These are phyloP conservation scores for Cladophialophora carrionii DNA, from an alignment of 2,329 filamentous ascomycete species.

Conservation along the genomic window DNA sequence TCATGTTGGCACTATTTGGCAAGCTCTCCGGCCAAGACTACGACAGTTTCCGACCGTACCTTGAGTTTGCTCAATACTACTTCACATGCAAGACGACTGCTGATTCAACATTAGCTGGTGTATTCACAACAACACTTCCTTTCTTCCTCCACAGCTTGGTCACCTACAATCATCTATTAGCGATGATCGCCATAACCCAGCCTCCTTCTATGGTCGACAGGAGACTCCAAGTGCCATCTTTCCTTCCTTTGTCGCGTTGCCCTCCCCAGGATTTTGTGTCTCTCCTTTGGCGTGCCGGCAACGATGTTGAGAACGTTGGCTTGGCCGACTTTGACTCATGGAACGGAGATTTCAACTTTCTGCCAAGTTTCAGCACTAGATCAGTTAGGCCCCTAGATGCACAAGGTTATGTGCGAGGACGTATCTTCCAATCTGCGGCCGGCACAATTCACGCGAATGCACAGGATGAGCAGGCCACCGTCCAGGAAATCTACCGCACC, in stretches of 20 bases:
- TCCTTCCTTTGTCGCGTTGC: neutral
- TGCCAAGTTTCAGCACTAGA: constrained; percentile 13
- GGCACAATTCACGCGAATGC: neutral
- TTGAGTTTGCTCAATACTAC: constrained; percentile 9
- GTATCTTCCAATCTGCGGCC: neutral
- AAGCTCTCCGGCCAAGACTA: constrained; percentile 10
- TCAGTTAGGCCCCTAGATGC: neutral
- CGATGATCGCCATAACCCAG: neutral
- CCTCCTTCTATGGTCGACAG: neutral
- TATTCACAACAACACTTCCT: neutral
- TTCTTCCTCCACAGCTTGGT: constrained; percentile 11
- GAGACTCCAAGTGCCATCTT: neutral
- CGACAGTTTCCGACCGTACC: constrained; percentile 2
- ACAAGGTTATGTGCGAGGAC: neutral
- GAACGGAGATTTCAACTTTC: constrained; percentile 12
- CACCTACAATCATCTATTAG: constrained; percentile 8
- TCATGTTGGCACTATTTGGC: constrained; percentile 5
- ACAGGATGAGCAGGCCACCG: neutral
- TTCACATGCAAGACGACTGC: neutral
- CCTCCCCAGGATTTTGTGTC: neutral
- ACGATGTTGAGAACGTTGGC: constrained; percentile 3
- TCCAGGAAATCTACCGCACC: constrained; percentile 15
- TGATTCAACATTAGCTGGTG: neutral
- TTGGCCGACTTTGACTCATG: constrained; percentile 7
- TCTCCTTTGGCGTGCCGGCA: constrained; percentile 4